These are phyloP conservation scores for Ophiosphaerella korrae DNA, from an alignment of 2,329 filamentous ascomycete species.

Conservation along the genomic window DNA sequence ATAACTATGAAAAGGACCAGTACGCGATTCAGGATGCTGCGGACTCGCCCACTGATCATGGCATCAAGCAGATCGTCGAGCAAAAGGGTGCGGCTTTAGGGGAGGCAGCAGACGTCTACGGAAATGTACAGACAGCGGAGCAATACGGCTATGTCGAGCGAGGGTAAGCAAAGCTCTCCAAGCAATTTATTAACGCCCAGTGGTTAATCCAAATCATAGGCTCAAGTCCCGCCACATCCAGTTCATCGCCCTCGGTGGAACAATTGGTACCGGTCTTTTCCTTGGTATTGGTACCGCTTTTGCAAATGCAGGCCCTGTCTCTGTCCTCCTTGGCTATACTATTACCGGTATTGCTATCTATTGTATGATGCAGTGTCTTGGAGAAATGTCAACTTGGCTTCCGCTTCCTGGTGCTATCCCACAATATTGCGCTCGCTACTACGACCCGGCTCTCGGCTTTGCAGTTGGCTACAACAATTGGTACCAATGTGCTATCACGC, in stretches of 20 bases:
- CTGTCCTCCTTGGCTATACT: slow-evolving; percentile 44
- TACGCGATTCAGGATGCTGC: slow-evolving; percentile 21
- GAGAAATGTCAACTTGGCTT: slow-evolving; percentile 51
- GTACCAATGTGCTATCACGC: slow-evolving; percentile 42
- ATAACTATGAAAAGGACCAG: slow-evolving; percentile 33
- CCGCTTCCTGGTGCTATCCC: slow-evolving; percentile 47
- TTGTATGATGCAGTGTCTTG: slow-evolving; percentile 51
- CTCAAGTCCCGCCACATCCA: slow-evolving; percentile 62
- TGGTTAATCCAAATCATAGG: slow-evolving; percentile 16
- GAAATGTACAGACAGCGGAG: slow-evolving; percentile 57
- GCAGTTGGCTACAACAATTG: slow-evolving; percentile 30
- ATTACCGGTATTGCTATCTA: slow-evolving; percentile 43
- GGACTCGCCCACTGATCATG: slow-evolving; percentile 25
- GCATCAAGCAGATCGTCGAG: slow-evolving; percentile 30
- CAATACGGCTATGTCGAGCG: slow-evolving; percentile 58
- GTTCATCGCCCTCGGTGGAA: slow-evolving; percentile 65
- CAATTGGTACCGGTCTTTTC: slow-evolving; percentile 52
- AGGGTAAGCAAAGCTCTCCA: slow-evolving; percentile 44
- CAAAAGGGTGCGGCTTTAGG: slow-evolving; percentile 36
- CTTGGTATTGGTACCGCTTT: slow-evolving; percentile 43
- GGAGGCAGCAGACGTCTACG: slow-evolving; percentile 60
- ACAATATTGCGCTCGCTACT: slow-evolving; percentile 47
- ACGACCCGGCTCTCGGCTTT: slow-evolving; percentile 52
- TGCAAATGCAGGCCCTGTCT: slow-evolving; percentile 40
- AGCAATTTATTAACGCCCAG: neutral